Base-by-base conservation (phyloP, 371 early-diverging fungal genomes). In the Syncephalis plumigaleata region DNA sequence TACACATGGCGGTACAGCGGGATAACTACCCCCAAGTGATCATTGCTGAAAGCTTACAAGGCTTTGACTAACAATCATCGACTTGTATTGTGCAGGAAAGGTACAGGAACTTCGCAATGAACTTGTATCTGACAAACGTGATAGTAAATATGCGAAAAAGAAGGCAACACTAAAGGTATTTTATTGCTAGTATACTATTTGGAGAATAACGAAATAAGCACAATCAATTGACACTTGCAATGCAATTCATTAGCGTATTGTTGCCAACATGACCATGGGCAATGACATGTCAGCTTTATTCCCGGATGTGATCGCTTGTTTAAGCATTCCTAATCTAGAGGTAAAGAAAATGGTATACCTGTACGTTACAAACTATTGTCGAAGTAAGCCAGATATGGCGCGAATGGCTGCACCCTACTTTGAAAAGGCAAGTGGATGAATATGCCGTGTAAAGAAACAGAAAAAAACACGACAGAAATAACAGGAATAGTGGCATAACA, bases 261-360 rank as follows among this genome's bases (percentile, higher is more conserved):
- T 54, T 1, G 54, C 59, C 9, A 75, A 75, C 53, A 86, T 86
- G 86, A 87, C 87, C 0, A 81, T 87, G 15, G 87, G 87, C 54
- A 87, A 87, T 59, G 87, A 87, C 55, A 83, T 87, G 51, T 79
- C 81, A 51, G 71, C 77, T 2, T 59, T 87, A 37, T 87, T 83
- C 59, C 67, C 65, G 17, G 75, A 75, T 54, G 70, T 75, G 23
- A 52, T 75, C 0, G 66, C 64, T 38, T 69, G 69, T 27, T 70
- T 75, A 72, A 64, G 67, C 45, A 70, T 70, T 1, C 65, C 68
- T 5, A 59, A 64, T 24, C 46, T 73, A 22, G 69, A 66, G 56
- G 53, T 88, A 53, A 97, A 95, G 63, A 95, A 94, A 65, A 77
- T 95, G 74, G 89, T 95, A 23, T 84, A 89, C 54, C 66, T 88